These are phyloP conservation scores for Ceratocystis cubensis DNA, from an alignment of 2,329 filamentous ascomycete species.

Conservation along the genomic window DNA sequence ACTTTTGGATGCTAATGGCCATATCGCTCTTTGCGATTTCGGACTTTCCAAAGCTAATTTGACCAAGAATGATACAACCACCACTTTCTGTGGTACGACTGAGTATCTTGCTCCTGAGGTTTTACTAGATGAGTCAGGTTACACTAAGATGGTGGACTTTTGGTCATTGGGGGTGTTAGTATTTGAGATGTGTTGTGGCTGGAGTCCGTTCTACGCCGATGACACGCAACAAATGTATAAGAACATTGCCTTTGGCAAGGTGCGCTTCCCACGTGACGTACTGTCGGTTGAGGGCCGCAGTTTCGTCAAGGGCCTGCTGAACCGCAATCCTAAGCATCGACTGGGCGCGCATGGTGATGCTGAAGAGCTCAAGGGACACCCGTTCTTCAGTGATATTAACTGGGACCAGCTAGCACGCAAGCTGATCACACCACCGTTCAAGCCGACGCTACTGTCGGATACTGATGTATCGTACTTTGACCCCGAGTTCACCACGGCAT, in stretches of 20 bases:
- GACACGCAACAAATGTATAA: conserved; percentile 99
- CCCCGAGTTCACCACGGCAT: conserved; percentile 90
- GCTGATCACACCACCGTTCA: conserved; percentile 90
- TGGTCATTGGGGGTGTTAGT: conserved; percentile 96
- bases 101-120: conserved; percentile 96
- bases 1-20: conserved; percentile 86
- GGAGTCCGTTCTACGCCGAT: conserved; percentile 97
- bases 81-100: conserved; percentile 96
- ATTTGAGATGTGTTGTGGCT: conserved; percentile 99
- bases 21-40: conserved; percentile 96
- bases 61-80: conserved; percentile 93
- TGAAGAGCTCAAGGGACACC: conserved; percentile 82
- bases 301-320: conserved; percentile 94
- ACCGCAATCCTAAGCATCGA: conserved; percentile 91
- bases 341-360: conserved; percentile 85
- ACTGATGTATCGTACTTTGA: conserved; percentile 97
- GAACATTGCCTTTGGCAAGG: conserved; percentile 98
- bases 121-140: conserved; percentile 86
- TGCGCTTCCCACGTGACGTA: conserved; percentile 88
- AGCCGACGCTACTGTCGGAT: conserved; percentile 90
- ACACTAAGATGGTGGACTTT: conserved; percentile 99
- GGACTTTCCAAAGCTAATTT: conserved; percentile 95
- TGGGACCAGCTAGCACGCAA: conserved; percentile 84
- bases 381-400: conserved; percentile 89
- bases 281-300: conserved; percentile 89